A percentile compares a stretch with the other conserved stretches of the same genome.
Conservation (phyloP, 352 stramenopile genomes). For the Pythium dissotocum region DNA sequence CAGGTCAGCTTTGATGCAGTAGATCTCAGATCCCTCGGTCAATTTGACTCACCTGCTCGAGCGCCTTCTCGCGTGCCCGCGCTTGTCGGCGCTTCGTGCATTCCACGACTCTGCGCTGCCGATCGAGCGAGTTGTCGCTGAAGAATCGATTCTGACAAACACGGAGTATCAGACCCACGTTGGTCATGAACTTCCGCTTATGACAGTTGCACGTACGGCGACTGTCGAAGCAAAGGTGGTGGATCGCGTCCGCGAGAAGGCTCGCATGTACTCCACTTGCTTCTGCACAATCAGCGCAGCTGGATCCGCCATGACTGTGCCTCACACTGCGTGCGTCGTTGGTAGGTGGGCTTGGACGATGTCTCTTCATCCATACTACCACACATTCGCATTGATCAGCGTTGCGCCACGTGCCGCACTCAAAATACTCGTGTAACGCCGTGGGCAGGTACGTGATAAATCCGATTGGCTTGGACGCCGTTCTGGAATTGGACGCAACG, state of each 20-base stretch:
- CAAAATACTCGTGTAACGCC: conserved; percentile 6
- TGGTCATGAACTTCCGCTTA: no score
- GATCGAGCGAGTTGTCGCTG: conserved; percentile 64
- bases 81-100: conserved; percentile 58
- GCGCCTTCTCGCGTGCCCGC: conserved; percentile 45
- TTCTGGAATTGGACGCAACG: neutral
- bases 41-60: conserved; percentile 42
- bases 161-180: neutral
- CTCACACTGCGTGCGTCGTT: neutral
- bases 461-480: neutral
- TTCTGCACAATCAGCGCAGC: conserved; percentile 29
- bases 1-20: neutral
- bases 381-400: neutral
- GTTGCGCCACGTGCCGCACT: neutral
- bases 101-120: conserved; percentile 55
- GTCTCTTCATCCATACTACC: no score
- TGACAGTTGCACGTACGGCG: conserved; percentile 14
- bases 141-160: conserved; percentile 66
- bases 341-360: no score
- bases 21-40: neutral
- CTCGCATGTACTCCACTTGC: conserved; percentile 29
- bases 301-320: conserved; percentile 9
- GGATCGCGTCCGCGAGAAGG: conserved; percentile 23
- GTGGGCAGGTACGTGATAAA: neutral
- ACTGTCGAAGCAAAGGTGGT: conserved; percentile 26